phyloP scores from a whole-genome alignment of 2,329 filamentous ascomycete genomes.

The Hypoxylon sp. region DNA sequence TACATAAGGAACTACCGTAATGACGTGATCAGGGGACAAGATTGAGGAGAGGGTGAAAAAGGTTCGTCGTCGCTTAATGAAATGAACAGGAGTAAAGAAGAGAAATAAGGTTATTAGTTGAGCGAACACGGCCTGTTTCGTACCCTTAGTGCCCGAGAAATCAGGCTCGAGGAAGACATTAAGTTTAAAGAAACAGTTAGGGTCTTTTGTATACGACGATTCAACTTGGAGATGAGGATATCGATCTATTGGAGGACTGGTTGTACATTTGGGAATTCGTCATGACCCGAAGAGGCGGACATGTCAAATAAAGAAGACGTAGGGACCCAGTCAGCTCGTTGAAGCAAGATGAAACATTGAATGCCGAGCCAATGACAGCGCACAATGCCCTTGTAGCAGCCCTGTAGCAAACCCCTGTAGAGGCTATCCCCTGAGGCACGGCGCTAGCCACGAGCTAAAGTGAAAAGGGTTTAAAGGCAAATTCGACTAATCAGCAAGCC shows the following conservation, averaged over 20 bases:
- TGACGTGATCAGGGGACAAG: too few species aligned
- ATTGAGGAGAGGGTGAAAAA: background rate
- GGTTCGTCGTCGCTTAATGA: constrained; percentile 23
- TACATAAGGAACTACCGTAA: too few species aligned
- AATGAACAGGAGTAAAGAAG: background rate
- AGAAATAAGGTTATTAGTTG: constrained; percentile 17
- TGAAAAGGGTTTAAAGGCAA: too few species aligned
- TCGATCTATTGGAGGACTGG: background rate
- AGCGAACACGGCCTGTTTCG: constrained; percentile 26
- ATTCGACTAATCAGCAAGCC: too few species aligned
- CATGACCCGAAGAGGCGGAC: background rate
- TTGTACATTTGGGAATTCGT: background rate
- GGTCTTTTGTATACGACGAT: background rate
- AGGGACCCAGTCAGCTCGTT: background rate
- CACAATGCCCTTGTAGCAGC: constrained; percentile 16
- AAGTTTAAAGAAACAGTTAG: background rate
- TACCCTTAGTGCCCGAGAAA: too few species aligned
- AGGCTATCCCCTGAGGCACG: too few species aligned
- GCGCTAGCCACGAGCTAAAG: too few species aligned
- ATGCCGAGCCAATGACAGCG: constrained; percentile 16
- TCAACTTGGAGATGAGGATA: background rate
- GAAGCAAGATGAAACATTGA: background rate
- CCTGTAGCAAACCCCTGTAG: background rate
- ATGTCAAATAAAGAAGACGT: constrained; percentile 1
- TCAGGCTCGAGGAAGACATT: too few species aligned